Percentiles rank a stretch among this genome's conserved stretches.
phyloP scores from a whole-genome alignment of 148 eudicot species.

The Talinum fruticosum region DNA sequence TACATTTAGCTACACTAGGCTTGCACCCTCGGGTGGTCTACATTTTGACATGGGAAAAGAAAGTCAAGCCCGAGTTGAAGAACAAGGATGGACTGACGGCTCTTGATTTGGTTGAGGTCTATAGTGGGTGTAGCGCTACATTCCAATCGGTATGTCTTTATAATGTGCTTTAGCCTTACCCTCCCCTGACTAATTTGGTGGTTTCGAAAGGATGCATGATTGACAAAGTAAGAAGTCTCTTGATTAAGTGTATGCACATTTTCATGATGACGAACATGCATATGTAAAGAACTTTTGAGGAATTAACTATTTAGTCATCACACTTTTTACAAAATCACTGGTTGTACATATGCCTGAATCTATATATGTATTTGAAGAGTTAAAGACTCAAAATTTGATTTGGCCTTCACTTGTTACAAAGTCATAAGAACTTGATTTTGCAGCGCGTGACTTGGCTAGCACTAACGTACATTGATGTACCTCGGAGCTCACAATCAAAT shows the following conservation, averaged over 20 bases:
- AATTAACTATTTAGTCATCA: too few relatives aligned
- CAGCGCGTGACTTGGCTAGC: conserved; percentile 24
- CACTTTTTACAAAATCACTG: not conserved
- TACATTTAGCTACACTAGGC: conserved; percentile 22
- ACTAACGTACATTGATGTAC: conserved; percentile 16
- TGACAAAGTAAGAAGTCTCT: not conserved
- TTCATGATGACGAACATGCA: not conserved
- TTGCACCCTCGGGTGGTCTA: conserved; percentile 17
- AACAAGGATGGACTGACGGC: conserved; percentile 25
- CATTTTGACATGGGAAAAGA: conserved; percentile 12
- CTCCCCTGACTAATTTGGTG: not conserved
- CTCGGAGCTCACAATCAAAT: conserved; percentile 13
- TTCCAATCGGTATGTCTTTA: conserved; percentile 18
- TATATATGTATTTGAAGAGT: not conserved
- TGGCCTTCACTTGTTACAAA: not conserved
- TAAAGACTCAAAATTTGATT: not conserved
- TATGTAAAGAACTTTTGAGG: not conserved
- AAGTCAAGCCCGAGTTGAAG: not conserved
- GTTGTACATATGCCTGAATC: not conserved
- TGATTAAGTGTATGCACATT: not conserved
- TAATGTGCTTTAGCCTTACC: not conserved
- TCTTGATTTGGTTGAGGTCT: conserved; percentile 18
- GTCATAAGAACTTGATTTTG: not conserved
- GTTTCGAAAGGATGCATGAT: not conserved
- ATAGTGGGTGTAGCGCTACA: not conserved